Percentiles rank a stretch among this genome's conserved stretches.
phyloP scores from a whole-genome alignment of 192 early-diverging fungal species.

The Rhizophagus sp. region DNA sequence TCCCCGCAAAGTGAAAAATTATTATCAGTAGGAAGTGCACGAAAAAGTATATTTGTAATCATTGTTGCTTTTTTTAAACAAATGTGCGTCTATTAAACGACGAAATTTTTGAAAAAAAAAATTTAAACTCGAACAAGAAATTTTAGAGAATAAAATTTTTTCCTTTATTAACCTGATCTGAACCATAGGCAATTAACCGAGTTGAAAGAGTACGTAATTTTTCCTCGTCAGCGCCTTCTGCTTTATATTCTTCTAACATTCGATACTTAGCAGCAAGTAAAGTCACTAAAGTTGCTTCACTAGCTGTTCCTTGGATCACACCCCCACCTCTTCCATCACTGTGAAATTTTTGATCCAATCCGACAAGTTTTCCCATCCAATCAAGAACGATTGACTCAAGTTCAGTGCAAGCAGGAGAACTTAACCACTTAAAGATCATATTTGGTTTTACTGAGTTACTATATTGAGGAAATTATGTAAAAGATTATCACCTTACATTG shows the following conservation, averaged over 20 bases:
- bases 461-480: background rate
- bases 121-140: background rate
- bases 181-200: constrained; percentile 60
- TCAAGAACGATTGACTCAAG: constrained; percentile 63
- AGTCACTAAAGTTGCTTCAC: constrained; percentile 56
- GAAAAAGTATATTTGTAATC: constrained; percentile 46
- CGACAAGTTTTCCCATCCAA: constrained; percentile 65
- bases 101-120: background rate
- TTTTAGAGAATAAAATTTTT: background rate
- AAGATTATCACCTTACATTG: constrained; percentile 39
- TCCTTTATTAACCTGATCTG: constrained; percentile 47
- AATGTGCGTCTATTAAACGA: constrained; percentile 50
- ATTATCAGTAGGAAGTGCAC: constrained; percentile 42
- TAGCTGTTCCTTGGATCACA: constrained; percentile 64
- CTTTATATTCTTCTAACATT: constrained; percentile 38
- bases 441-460: background rate
- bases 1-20: constrained; percentile 41
- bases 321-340: constrained; percentile 61
- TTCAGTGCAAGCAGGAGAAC: constrained; percentile 61
- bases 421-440: constrained; percentile 39
- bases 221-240: constrained; percentile 35
- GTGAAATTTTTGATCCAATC: constrained; percentile 54
- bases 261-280: constrained; percentile 60
- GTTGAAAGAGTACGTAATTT: constrained; percentile 29
- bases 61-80: constrained; percentile 55